phyloP scores from a whole-genome alignment of 179 eudicot species.

The Beta macrorhiza region DNA sequence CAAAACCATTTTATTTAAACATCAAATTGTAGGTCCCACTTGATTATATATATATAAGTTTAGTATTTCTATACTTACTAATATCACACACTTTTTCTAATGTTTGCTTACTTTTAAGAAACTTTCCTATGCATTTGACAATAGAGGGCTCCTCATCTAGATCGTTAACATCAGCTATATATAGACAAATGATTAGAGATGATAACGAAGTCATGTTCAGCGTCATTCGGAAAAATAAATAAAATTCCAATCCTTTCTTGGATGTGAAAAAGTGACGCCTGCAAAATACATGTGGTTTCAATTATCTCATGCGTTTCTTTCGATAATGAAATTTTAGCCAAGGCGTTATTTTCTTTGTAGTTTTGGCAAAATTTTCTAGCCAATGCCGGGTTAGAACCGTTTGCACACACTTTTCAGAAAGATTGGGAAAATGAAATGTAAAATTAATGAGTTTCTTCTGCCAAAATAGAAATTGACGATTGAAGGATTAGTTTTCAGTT shows the following conservation, averaged over 20 bases:
- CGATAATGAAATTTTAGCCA: neutral
- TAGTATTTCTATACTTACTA: too few relatives aligned
- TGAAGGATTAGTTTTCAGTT: neutral
- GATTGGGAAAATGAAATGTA: neutral
- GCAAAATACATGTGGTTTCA: constrained; percentile 14
- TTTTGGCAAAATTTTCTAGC: constrained; percentile 6
- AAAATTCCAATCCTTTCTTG: neutral
- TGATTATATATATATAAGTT: too few relatives aligned
- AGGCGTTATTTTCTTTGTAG: neutral
- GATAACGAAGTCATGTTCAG: constrained; percentile 7
- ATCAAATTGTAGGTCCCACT: too few relatives aligned
- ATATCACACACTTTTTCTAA: too few relatives aligned
- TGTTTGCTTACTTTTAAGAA: too few relatives aligned
- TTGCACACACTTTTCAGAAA: neutral
- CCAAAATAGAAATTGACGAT: neutral
- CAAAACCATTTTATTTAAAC: too few relatives aligned
- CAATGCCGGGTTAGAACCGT: constrained; percentile 5
- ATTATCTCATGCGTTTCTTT: constrained; percentile 12
- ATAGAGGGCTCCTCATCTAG: neutral
- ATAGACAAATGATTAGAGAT: constrained; percentile 16
- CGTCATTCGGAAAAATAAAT: neutral
- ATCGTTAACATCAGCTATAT: constrained; percentile 8
- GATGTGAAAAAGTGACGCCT: constrained; percentile 6
- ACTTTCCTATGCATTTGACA: too few relatives aligned
- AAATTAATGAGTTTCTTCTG: neutral